phyloP scores from a whole-genome alignment of 768 basidiomycete genomes.

The Suillus variegatus region DNA sequence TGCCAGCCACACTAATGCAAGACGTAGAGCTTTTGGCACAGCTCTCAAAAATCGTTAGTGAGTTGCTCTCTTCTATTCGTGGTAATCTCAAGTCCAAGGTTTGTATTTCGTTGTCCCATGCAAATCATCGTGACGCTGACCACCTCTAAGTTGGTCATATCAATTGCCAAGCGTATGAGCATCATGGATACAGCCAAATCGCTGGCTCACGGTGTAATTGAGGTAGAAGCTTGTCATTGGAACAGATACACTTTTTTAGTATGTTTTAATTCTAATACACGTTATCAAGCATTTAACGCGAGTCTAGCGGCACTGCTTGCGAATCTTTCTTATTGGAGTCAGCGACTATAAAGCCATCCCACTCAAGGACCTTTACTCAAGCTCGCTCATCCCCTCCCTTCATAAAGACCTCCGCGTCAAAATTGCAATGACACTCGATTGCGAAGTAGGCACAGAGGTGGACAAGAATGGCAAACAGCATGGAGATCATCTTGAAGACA shows the following conservation, averaged over 20 bases:
- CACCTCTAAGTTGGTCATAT: neutral
- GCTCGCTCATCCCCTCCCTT: neutral
- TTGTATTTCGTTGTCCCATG: neutral
- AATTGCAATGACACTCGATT: neutral
- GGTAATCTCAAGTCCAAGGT: slow-evolving; percentile 5
- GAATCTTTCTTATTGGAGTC: neutral
- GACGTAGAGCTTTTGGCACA: slow-evolving; percentile 1
- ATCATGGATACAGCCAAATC: slow-evolving; percentile 6
- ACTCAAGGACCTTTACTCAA: neutral
- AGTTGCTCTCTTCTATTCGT: neutral
- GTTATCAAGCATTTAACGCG: neutral
- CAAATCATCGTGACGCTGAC: neutral
- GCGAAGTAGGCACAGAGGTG: too few species aligned
- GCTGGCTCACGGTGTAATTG: slow-evolving; percentile 1
- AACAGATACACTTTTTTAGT: slow-evolving; percentile 8
- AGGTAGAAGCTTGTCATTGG: slow-evolving; percentile 10
- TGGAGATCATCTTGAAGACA: too few species aligned
- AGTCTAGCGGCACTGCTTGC: neutral
- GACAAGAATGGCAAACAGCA: too few species aligned
- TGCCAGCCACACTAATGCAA: neutral
- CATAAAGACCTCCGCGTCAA: neutral
- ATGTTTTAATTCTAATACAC: neutral
- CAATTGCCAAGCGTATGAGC: neutral
- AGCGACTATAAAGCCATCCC: neutral
- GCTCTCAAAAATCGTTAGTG: slow-evolving; percentile 5